phyloP scores from a whole-genome alignment of 225 moss, liverwort and hornwort genomes.

The Asterella californica region DNA sequence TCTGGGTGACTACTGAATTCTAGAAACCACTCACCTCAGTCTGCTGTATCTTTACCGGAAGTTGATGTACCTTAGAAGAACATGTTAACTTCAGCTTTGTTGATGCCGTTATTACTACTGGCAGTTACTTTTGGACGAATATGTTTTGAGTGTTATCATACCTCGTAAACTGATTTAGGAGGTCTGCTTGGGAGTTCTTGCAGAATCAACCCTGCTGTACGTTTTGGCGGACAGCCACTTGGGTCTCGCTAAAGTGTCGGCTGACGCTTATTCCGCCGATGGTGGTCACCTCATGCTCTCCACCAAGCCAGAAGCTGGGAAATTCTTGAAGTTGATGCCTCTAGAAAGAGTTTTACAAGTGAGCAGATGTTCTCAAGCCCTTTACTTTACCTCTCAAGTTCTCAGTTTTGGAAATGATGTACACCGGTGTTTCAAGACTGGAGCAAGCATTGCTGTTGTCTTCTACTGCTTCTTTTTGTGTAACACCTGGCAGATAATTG shows the following conservation, averaged over 20 bases:
- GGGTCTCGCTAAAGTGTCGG: constrained; percentile 84
- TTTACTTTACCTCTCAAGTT: background rate
- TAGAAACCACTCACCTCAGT: too few relatives aligned
- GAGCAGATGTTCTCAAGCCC: background rate
- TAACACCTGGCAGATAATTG: background rate
- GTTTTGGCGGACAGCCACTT: constrained; percentile 93
- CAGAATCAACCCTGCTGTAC: constrained; percentile 90
- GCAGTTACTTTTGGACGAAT: background rate
- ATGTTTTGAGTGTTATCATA: background rate
- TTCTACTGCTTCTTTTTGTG: background rate
- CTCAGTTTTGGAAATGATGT: background rate
- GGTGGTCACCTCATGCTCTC: constrained; percentile 81
- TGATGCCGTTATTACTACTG: background rate
- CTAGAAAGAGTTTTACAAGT: constrained; percentile 95
- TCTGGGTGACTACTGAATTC: too few relatives aligned
- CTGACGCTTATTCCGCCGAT: constrained; percentile 78
- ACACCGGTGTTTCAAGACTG: background rate
- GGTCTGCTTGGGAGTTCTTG: background rate
- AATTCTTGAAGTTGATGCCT: constrained; percentile 69
- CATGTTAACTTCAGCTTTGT: too few relatives aligned
- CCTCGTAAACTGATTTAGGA: background rate
- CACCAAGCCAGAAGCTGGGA: constrained; percentile 87
- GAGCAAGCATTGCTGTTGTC: background rate
- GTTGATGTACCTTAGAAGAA: too few relatives aligned
- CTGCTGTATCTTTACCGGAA: too few relatives aligned